Evolutionary conservation across 495 filamentous ascomycete species (phyloP).

Genomic region (Podospora comata): DNA sequence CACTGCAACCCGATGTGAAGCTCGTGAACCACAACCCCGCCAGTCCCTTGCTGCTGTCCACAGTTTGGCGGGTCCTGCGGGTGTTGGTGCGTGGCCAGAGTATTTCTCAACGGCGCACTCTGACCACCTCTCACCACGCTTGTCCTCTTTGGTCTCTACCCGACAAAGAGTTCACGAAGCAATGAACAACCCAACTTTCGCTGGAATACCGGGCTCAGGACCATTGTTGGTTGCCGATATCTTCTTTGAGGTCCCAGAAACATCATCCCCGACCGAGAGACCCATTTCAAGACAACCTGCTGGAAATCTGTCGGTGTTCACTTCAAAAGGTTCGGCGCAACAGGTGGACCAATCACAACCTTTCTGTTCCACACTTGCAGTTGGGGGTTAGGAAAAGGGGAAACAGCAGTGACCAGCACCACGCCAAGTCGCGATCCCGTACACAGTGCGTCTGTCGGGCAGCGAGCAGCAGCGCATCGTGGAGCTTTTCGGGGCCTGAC

Average conservation of each 20-base stretch:
- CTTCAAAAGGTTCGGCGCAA: neutral
- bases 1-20: neutral
- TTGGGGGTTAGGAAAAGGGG: neutral
- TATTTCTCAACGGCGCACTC: constrained; percentile 7
- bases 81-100: neutral
- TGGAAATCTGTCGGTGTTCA: neutral
- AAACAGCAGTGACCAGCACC: neutral
- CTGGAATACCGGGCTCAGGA: neutral
- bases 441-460: neutral
- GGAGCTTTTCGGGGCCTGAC: neutral
- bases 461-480: neutral
- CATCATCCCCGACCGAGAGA: neutral
- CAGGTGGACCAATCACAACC: constrained; percentile 1
- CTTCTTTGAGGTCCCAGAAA: neutral
- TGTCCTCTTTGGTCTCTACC: neutral
- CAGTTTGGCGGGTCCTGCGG: constrained; percentile 6
- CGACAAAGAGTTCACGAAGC: neutral
- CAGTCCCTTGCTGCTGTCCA: neutral
- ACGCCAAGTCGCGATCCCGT: constrained; percentile 1
- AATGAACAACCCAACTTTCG: neutral
- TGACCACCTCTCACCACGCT: constrained; percentile 2
- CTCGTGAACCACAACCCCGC: constrained; percentile 2
- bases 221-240: neutral
- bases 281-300: neutral
- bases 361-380: neutral